Evolutionary conservation across 1,139 yeast species (phyloP).

Genomic region (Yamadazyma jaroonii): DNA sequence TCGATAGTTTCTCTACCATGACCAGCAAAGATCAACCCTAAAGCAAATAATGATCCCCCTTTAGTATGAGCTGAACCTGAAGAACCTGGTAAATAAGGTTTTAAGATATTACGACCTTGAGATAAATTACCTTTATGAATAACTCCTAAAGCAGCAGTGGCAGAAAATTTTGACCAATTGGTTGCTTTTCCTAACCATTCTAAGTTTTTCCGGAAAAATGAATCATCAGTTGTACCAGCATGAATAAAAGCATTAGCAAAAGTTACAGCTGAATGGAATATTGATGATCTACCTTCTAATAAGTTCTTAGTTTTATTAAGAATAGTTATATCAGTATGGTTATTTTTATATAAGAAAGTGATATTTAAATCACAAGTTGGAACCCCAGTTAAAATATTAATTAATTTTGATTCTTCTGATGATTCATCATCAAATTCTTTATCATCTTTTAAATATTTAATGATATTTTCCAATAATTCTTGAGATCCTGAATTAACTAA

Average conservation of each 20-base stretch:
- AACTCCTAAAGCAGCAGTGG: slow-evolving; percentile 97
- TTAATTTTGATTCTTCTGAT: slow-evolving; percentile 42
- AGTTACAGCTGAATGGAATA: slow-evolving; percentile 94
- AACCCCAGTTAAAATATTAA: slow-evolving; percentile 80
- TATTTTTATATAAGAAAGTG: slow-evolving; percentile 82
- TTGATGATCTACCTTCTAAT: slow-evolving; percentile 88
- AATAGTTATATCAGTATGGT: slow-evolving; percentile 81
- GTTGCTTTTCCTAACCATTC: slow-evolving; percentile 98
- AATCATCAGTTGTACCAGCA: slow-evolving; percentile 95
- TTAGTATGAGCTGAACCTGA: slow-evolving; percentile 82
- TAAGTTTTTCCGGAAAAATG: slow-evolving; percentile 83
- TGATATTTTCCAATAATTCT: slow-evolving; percentile 70
- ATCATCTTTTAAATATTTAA: slow-evolving; percentile 39
- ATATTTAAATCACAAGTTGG: slow-evolving; percentile 94
- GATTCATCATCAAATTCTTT: slow-evolving; percentile 33
- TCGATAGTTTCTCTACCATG: slow-evolving; percentile 88
- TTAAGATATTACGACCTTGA: slow-evolving; percentile 82
- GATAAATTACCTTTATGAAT: slow-evolving; percentile 93
- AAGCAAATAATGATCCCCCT: slow-evolving; percentile 93
- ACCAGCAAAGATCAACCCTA: slow-evolving; percentile 94
- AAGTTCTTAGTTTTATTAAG: slow-evolving; percentile 77
- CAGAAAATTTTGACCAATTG: slow-evolving; percentile 97
- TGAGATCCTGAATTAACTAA: slow-evolving; percentile 92
- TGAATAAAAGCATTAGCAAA: slow-evolving; percentile 94
- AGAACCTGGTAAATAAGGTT: slow-evolving; percentile 89